Evolutionary conservation across 345 rosid species (phyloP).

Genomic region (Streptanthus diversifolius): DNA sequence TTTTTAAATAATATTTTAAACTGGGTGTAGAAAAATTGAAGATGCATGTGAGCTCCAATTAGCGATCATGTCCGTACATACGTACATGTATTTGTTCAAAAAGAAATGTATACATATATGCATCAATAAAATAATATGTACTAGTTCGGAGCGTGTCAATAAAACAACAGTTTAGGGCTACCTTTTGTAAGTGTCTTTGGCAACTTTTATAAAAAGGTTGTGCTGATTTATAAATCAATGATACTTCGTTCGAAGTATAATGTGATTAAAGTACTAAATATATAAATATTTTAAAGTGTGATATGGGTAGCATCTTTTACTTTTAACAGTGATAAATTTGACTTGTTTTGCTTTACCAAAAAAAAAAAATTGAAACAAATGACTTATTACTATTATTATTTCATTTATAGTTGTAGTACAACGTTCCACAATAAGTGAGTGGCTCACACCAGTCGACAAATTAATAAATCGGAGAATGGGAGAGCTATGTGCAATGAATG

Average conservation of each 20-base stretch:
- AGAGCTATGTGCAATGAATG: constrained; percentile 24
- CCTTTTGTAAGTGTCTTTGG: background rate
- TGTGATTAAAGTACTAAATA: background rate
- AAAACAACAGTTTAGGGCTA: constrained; percentile 13
- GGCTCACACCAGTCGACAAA: background rate
- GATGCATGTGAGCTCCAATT: background rate
- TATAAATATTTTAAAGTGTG: background rate
- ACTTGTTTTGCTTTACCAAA: background rate
- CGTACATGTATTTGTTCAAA: background rate
- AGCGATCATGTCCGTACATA: background rate
- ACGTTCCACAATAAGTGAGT: background rate
- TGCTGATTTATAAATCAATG: constrained; percentile 9
- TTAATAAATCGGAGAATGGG: background rate
- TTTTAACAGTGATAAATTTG: background rate
- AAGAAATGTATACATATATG: background rate
- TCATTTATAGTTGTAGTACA: background rate
- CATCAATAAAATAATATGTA: background rate
- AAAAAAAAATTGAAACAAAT: background rate
- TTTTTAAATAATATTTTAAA: background rate
- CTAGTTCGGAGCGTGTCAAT: background rate
- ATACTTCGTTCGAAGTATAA: constrained; percentile 6
- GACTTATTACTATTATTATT: background rate
- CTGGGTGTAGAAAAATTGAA: background rate
- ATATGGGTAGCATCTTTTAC: constrained; percentile 30
- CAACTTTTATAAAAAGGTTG: constrained; percentile 14